Evolutionary conservation across 169 alveolate species (phyloP), one percentile per base, ranked within the genome.

Genomic region (Eimeria tenella): DNA sequence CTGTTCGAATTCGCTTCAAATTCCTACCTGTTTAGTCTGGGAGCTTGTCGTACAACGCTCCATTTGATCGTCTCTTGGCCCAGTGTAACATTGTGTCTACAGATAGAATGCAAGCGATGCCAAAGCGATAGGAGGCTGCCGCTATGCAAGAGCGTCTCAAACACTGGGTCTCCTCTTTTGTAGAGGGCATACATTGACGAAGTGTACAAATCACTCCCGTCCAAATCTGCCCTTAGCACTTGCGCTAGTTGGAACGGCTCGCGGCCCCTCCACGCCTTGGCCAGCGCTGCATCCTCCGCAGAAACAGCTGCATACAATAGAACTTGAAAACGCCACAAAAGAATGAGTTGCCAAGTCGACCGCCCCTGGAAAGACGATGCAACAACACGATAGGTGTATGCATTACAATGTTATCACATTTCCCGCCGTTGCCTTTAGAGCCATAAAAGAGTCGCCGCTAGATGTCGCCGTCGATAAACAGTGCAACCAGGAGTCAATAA

Each of bases 91-190:
- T 49, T 90, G 42, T 74, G 90, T n/a, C 55, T 70, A 25, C 75
- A 90, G 70, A 90, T 82, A 58, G 94, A 90, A 4, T 90, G 89
- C 73, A 90, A 84, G 17, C 94, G 94, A 19, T 83, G 74, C 94
- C 94, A 90, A n/a, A 90, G 71, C 17, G 94, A 90, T 5, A 90
- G 75, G 42, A 90, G 87, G 84, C 94, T 90, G 50, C 94, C 94
- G 75, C 94, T 90, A 58, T 90, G 86, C 63, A 90, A n/a, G 55
- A 90, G 90, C 0, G 77, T 65, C 90, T 90, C 94, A 52, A 90
- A 71, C 94, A 75, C 55, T 17, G 79, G 84, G 25, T 90, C 94
- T 42, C 94, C 94, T 3, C 94, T 73, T 11, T 52, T 75, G n/a
- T 90, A 90, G 13, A 90, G 90, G 25, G 94, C 68, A 65, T 90